Base-by-base conservation (phyloP, 169 alveolate species). In the Plasmodium coatneyi region DNA sequence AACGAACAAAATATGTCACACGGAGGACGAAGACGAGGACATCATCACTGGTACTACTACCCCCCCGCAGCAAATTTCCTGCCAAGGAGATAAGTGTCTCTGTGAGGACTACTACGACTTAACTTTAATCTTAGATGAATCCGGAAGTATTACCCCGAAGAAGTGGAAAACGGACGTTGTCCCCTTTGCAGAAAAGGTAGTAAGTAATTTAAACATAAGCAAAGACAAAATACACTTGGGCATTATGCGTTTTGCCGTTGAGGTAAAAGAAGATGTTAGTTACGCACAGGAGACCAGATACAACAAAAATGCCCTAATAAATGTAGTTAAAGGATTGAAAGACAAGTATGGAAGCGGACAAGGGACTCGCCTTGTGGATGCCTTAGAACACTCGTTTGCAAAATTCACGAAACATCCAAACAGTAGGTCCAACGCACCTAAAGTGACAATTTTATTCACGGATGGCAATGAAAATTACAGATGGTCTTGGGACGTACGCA, bases 31-130 rank as follows among this genome's bases (percentile, higher is more conserved):
- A 28, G 76, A 66, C 28, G 36, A 66, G 22, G 60, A 49, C 4
- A 49, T 14, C 60, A 49, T 4, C 60, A 49, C 56, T 46, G 5
- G 1, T 49, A 12, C 60, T 49, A 52, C 92, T 14, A 52, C 76
- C 28, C 71, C 92, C 41, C 49, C 83, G 3, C 71, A 41, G 56
- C 92, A 81, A 83, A 83, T n/a, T 12, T 54, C 82, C 1, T 83
- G 92, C 41, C 82, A 41, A 71, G 92, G 92, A 41, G 83, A 83
- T 83, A 83, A 70, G 39, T 83, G 92, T 66, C 71, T 83, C 36
- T 83, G 92, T 72, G 74, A 83, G 39, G 92, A 83, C 56, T 83
- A 83, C 79, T 83, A 83, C 56, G 92, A 83, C 76, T 83, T 83
- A 83, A 83, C 92, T 43, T 56, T 83, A 83, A 83, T 83, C 79